phyloP scores from a whole-genome alignment of 352 stramenopile genomes.

The Globisporangium rhizosaccharum region DNA sequence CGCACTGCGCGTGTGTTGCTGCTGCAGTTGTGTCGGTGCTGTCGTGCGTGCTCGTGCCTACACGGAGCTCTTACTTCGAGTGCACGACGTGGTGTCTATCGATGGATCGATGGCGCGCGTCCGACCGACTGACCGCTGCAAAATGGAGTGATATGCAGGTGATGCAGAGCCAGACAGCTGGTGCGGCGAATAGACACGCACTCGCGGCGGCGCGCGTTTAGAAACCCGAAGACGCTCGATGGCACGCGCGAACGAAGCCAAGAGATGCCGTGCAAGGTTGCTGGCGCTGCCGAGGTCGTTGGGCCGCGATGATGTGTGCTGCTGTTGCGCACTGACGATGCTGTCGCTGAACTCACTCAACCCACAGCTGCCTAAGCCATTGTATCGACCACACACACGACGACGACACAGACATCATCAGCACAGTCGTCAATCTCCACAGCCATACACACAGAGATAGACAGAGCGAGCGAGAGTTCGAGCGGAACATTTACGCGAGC shows the following conservation, averaged over 20 bases:
- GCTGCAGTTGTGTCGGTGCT: not conserved
- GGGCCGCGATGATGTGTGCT: too few relatives aligned
- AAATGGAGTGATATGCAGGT: not conserved
- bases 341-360: not conserved
- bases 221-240: too few relatives aligned
- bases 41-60: not conserved
- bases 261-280: too few relatives aligned
- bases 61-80: not conserved
- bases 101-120: not conserved
- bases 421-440: too few relatives aligned
- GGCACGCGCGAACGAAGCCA: not conserved
- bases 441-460: too few relatives aligned
- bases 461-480: too few relatives aligned
- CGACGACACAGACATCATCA: too few relatives aligned
- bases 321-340: not conserved
- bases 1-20: not conserved
- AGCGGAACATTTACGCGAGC: too few relatives aligned
- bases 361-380: too few relatives aligned
- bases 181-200: conserved; percentile 4
- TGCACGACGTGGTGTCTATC: not conserved
- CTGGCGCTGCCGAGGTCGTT: too few relatives aligned
- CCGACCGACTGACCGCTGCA: not conserved
- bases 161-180: conserved; percentile 1
- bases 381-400: too few relatives aligned
- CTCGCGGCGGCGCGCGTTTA: not conserved